Evolutionary conservation across 2,329 filamentous ascomycete species (phyloP).

Genomic region (Neoscytalidium dimidiatum): DNA sequence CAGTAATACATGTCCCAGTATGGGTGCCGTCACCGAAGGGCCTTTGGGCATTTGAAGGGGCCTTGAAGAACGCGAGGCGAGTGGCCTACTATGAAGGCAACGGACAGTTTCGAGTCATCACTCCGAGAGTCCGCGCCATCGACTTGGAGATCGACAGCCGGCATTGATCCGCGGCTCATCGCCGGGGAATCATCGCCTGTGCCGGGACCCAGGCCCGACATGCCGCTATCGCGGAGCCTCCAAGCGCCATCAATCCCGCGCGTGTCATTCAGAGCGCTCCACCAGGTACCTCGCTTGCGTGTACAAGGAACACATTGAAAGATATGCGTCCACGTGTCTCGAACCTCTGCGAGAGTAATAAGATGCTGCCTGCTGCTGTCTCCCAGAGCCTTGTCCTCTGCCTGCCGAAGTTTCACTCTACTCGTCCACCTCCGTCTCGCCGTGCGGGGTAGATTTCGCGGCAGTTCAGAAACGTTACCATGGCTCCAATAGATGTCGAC

Average conservation of each 20-base stretch:
- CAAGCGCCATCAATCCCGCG: not conserved
- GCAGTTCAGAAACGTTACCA: not conserved
- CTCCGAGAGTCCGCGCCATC: not conserved
- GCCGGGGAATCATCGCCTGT: not conserved
- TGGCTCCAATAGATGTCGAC: conserved; percentile 14
- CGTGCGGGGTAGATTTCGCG: not conserved
- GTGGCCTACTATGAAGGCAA: too few relatives aligned
- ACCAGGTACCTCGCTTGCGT: not conserved
- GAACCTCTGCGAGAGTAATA: not conserved
- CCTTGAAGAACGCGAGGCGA: too few relatives aligned
- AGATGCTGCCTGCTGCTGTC: not conserved
- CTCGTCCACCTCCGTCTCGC: not conserved
- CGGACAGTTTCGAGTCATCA: too few relatives aligned
- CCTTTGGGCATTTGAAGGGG: too few relatives aligned
- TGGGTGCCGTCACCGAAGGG: too few relatives aligned
- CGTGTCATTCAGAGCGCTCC: not conserved
- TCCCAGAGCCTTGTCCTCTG: not conserved
- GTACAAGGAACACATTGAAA: not conserved
- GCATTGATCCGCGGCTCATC: conserved; percentile 6
- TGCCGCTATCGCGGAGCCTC: not conserved
- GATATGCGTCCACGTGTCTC: not conserved
- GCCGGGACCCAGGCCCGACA: not conserved
- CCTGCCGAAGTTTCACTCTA: not conserved
- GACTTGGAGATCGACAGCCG: not conserved
- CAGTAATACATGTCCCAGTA: too few relatives aligned